Evolutionary conservation across 352 stramenopile species (phyloP), one percentile per base, ranked within the genome.

Genomic region (Paralagenidium karlingii): DNA sequence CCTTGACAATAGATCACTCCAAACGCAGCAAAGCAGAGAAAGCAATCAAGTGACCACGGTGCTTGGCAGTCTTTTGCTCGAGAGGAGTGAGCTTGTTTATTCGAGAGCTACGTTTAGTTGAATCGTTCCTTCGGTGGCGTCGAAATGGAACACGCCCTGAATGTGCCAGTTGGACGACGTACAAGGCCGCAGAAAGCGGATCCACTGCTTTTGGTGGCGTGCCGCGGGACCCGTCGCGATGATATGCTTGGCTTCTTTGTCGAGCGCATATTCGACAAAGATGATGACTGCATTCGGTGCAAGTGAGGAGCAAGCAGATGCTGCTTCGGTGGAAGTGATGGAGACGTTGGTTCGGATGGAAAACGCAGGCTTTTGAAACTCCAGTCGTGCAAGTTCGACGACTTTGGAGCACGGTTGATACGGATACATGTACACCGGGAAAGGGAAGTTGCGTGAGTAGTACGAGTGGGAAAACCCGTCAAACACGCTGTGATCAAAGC

Each of bases 401-500:
- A 59, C 50, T 4, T 61, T 40, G 7, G 50, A 74, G 15, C 55
- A 53, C 11, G 55, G 15, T 3, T 47, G 28, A 56, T 74, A 82
- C 39, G 61, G 57, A 42, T 89, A 89, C 75, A 89, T 89, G 51
- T 83, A 86, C 10, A 51, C 65, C 3, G 75, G 75, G 58, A 86
- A 86, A 1, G 75, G 75, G 43, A 86, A 89, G 48, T 82, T 80
- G 45, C 69, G 70, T 34, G 47, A 57, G 42, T 75, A 77, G 48
- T 84, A 82, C 27, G 60, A 60, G 41, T 63, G 59, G 42, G 85
- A 71, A 44, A 83, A 80, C 43, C 65, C 60, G 39, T 89, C 75
- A 29, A 86, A 89, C 38, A 49, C 63, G 22, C 55, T 54, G 57
- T 86, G 75, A 37, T 89, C 67, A 41, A 75, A 86, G 24, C 75